Base-by-base conservation (phyloP, 176 grass and related monocot species). In the Thinopyrum elongatum region DNA sequence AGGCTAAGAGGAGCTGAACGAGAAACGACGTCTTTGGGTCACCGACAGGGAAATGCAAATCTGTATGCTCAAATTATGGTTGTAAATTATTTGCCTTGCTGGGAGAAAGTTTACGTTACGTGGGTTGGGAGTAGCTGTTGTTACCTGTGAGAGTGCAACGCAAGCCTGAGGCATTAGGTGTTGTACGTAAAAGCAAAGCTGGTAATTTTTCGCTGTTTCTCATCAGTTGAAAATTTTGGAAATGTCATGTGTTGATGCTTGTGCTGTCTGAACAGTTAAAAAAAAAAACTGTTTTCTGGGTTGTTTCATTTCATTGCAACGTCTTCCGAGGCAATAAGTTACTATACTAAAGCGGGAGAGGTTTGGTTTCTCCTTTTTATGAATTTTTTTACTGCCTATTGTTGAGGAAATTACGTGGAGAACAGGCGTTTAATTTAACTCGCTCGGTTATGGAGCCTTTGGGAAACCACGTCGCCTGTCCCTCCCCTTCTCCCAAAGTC, bases 151-250 rank as follows among this genome's bases (percentile, higher is more conserved):
- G 78, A 10, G 15, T 3, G 10, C 41, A 38, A 71, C 64, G 71
- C 63, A 71, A 70, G 26, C 7, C 13, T 72, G 72, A 78, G 84
- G 88, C 55, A 22, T 62, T 30, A 53, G 78, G 49, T 82, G 78
- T 17, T 82, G 88, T 71, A 90, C 82, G 71, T 86, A 90, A 39
- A 57, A 77, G 53, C 33, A 57, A 55, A 77, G 66, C 33, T 21
- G 73, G 70, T 78, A 83, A 85, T 21, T 69, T 85, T 65, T 70
- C 30, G 27, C 22, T 63, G 62, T 16, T 13, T 19, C 49, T 53
- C 8, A 76, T 65, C 68, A 17, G 77, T 72, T 83, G 10, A 41
- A 74, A 55, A 3, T 82, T 80, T 57, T 84, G 64, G 74, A 79
- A 85, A 33, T 72, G 8, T 75, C 4, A 6, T 2, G 27, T 30